Evolutionary conservation across 2,329 filamentous ascomycete species (phyloP).

Genomic region (Fusarium sp.): DNA sequence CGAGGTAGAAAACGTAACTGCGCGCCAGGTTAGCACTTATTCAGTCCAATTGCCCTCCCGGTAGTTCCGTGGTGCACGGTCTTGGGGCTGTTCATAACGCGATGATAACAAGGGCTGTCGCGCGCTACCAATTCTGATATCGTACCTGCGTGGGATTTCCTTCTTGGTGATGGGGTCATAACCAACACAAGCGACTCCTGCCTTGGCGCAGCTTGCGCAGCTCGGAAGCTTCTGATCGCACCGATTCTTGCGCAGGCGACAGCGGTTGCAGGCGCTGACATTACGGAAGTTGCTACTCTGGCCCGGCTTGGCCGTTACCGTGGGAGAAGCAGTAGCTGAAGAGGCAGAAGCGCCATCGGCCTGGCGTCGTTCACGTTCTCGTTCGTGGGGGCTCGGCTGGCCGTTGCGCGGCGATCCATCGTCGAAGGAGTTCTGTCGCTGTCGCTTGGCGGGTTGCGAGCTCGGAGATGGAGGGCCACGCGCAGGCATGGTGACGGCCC

Average conservation of each 20-base stretch:
- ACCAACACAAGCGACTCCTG: constrained; percentile 89
- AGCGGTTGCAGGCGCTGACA: constrained; percentile 94
- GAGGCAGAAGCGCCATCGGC: constrained; percentile 49
- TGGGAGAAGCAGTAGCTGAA: constrained; percentile 43
- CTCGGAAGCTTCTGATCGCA: constrained; percentile 94
- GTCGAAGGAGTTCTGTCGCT: constrained; percentile 64
- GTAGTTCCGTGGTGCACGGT: neutral
- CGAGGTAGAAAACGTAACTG: constrained; percentile 94
- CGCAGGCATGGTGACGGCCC: constrained; percentile 51
- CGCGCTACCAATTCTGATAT: constrained; percentile 46
- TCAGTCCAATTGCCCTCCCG: neutral
- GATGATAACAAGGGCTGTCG: constrained; percentile 3
- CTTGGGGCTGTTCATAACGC: neutral
- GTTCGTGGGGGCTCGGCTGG: constrained; percentile 42
- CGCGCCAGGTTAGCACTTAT: constrained; percentile 36
- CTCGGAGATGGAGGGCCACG: constrained; percentile 64
- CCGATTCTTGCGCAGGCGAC: constrained; percentile 89
- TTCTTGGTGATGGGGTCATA: constrained; percentile 97
- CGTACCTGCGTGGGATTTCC: constrained; percentile 91
- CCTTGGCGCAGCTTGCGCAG: constrained; percentile 93
- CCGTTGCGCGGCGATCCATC: constrained; percentile 55
- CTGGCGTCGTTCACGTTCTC: constrained; percentile 41
- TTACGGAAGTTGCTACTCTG: constrained; percentile 80
- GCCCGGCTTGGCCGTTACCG: constrained; percentile 56
- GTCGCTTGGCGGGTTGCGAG: constrained; percentile 66